Percentiles rank a stretch among this genome's conserved stretches.
phyloP scores from a whole-genome alignment of 139 green algal species.

The Picochlorum sp. region DNA sequence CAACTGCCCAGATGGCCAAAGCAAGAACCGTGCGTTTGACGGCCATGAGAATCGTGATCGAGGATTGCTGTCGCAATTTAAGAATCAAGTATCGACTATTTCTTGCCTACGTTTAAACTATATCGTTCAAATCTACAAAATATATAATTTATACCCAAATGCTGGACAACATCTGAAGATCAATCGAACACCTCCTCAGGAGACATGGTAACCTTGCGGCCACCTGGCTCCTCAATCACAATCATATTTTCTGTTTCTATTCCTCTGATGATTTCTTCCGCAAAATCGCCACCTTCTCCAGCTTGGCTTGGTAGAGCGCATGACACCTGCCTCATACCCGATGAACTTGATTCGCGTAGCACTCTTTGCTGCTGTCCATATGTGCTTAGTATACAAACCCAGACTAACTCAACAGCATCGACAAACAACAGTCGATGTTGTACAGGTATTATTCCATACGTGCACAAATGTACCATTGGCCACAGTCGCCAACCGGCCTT shows the following conservation, averaged over 20 bases:
- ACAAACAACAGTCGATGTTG: constrained; percentile 47
- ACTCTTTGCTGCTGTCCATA: constrained; percentile 19
- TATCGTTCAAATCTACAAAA: too few species aligned
- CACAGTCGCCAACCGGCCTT: constrained; percentile 44
- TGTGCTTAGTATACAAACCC: constrained; percentile 11
- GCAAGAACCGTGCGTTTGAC: too few species aligned
- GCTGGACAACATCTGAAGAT: neutral
- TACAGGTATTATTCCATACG: constrained; percentile 32
- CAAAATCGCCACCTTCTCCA: constrained; percentile 9
- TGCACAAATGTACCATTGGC: constrained; percentile 39
- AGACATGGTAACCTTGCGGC: neutral
- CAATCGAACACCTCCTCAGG: neutral
- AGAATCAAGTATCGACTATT: too few species aligned
- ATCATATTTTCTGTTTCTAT: constrained; percentile 2
- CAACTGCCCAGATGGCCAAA: neutral
- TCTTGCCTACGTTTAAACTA: too few species aligned
- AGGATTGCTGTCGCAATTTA: too few species aligned
- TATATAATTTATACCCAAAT: neutral
- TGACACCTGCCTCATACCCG: neutral
- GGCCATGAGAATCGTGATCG: too few species aligned
- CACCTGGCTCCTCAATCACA: neutral
- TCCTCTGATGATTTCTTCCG: constrained; percentile 8
- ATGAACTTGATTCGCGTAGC: neutral
- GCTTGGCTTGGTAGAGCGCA: constrained; percentile 4
- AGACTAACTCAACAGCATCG: constrained; percentile 32